Base-by-base conservation (phyloP, 495 filamentous ascomycete species). In the Chlorociboria aeruginascens region DNA sequence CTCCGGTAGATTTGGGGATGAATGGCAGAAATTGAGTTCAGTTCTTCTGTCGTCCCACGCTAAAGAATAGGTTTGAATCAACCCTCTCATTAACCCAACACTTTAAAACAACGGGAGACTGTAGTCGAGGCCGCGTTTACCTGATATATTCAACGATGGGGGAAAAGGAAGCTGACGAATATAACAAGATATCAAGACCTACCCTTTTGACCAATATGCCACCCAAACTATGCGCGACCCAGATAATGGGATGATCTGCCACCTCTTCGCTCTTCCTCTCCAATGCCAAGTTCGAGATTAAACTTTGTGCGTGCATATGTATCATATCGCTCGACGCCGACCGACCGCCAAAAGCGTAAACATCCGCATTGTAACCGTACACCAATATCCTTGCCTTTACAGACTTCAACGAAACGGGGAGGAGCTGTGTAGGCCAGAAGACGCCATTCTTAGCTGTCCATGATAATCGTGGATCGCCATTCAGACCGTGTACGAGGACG, bases 321-420 rank as follows among this genome's bases (percentile, higher is more conserved):
- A 94, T 78, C 54, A 81, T 81, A 62, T 89, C 87, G 40, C 81
- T 59, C 20, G 20, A 25, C 20, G 20, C 20, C 20, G 20, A 25
- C 31, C 61, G 67, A 31, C 73, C 71, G 40, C 77, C 78, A 10
- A 83, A 80, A 0, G 77, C 62, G 35, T 78, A 77, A 30, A 89
- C 83, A 55, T 86, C 81, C 39, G 85, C 82, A 57, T 94, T 86
- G 60, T 92, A 94, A 3, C 87, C 87, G 58, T 89, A 93, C 6
- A 83, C 82, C 42, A 94, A 63, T 33, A 94, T 74, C 31, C 89
- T 74, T 3, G 58, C 58, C 30, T 57, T 46, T 40, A 73, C 70
- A 20, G 73, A 62, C 35, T 74, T 77, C 6, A 85, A 63, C 8
- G 82, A 70, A 1, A 66, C 63, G 0, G 86, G 87, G 7, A 93